Conservation (phyloP, 208 protist species). For the Acanthamoeba culbertsoni region DNA sequence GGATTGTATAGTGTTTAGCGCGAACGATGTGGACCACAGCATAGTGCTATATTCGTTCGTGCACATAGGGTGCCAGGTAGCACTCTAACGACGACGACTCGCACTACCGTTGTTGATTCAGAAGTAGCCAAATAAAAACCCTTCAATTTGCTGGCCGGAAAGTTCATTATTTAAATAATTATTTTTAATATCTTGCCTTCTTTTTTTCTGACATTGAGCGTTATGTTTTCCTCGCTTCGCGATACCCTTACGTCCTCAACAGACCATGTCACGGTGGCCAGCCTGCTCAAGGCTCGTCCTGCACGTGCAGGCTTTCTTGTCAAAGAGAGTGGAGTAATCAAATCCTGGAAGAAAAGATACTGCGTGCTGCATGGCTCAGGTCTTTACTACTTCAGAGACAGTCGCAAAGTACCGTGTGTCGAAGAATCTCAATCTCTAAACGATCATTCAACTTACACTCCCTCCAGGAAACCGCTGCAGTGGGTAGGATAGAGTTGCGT, state of each 20-base stretch:
- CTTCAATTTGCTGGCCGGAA: no score
- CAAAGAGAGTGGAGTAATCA: neutral
- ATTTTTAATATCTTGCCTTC: no score
- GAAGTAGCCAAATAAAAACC: no score
- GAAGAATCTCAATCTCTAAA: neutral
- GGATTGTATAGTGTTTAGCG: no score
- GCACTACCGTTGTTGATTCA: no score
- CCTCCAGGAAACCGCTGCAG: neutral
- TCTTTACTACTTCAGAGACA: neutral
- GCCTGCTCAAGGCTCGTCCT: neutral
- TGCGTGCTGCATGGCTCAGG: neutral
- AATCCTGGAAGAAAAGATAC: neutral
- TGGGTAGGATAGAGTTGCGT: neutral
- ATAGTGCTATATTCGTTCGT: no score
- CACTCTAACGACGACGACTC: no score
- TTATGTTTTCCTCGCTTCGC: neutral
- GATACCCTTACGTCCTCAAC: neutral
- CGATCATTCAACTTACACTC: neutral
- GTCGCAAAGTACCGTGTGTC: neutral
- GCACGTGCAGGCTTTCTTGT: neutral
- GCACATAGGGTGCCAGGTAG: no score
- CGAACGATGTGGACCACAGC: no score
- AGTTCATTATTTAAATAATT: no score
- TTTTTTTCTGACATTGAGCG: no score
- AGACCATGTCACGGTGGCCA: neutral